Evolutionary conservation across 129 eudicot genomes (phyloP), one percentile per base, ranked within the genome.

Genomic region (sunflower (Helianthus annuus)): DNA sequence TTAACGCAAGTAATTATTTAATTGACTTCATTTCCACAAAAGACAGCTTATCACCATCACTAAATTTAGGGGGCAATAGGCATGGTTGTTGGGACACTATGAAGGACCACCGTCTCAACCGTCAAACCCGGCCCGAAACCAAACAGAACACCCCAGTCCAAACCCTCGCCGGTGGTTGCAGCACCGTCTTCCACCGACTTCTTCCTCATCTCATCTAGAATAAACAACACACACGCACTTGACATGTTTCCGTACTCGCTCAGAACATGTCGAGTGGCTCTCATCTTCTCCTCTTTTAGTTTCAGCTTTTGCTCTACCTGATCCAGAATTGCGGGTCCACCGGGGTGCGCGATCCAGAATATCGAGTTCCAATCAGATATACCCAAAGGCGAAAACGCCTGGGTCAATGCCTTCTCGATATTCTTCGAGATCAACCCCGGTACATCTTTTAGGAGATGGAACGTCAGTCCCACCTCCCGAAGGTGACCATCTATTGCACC

Each of bases 101-200:
- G 86, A 29, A 85, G 82, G 68, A 85, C 86, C 68, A 85, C 82
- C 3, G 89, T 85, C 72, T 85, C 89, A 3, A 85, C 86, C 2
- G 90, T 85, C 16, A 85, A 70, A 66, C 90, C 90, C n/a, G 90
- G 90, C n/a, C 90, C 90, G 36, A 85, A 85, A 73, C 90, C 90
- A 57, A 85, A 85, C 16, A 85, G 53, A 17, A 85, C 90, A 17
- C 90, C 90, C 86, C 86, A 85, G 0, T 85, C 86, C 63, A 85
- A 36, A 11, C 90, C 90, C 45, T 85, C 87, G 0, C 90, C 90
- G 6, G 90, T 85, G 24, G 87, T 85, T 7, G 79, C 48, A 0
- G 60, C 64, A 6, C 90, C 90, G 4, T 79, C 76, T 46, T 82
- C 81, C 4, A 60, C 56, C 34, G 90, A 85, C 55, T 85, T 85